Evolutionary conservation across 768 basidiomycete species (phyloP).

Genomic region (Mycena kentingensis): DNA sequence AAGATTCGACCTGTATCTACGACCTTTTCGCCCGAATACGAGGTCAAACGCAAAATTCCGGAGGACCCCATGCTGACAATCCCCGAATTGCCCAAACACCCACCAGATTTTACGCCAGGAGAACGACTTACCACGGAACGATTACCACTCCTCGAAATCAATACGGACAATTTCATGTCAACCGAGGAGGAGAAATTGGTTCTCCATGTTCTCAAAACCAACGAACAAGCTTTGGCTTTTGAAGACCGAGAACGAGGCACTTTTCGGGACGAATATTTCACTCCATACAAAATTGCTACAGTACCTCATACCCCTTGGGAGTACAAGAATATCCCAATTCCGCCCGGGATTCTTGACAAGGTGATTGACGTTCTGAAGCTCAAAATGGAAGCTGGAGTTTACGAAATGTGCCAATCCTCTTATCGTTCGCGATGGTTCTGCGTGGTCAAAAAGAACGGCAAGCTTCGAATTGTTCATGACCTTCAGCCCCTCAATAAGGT

Average conservation of each 20-base stretch:
- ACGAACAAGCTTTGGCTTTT: not conserved
- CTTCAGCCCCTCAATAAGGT: slow-evolving; percentile 41
- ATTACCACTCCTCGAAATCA: not conserved
- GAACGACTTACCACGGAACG: not conserved
- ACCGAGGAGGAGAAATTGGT: too few relatives aligned
- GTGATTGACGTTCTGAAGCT: slow-evolving; percentile 32
- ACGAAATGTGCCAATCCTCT: slow-evolving; percentile 34
- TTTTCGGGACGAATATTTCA: slow-evolving; percentile 27
- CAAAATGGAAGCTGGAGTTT: slow-evolving; percentile 36
- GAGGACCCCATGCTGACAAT: slow-evolving; percentile 1
- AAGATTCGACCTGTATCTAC: slow-evolving; percentile 27
- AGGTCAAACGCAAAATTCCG: slow-evolving; percentile 14
- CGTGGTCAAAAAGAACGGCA: slow-evolving; percentile 37
- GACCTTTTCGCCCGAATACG: slow-evolving; percentile 12
- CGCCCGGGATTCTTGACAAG: slow-evolving; percentile 31
- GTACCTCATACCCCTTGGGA: slow-evolving; percentile 39
- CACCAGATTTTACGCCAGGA: not conserved
- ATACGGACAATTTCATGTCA: not conserved
- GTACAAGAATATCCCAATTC: slow-evolving; percentile 35
- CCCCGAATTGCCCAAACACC: not conserved
- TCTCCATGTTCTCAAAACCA: not conserved
- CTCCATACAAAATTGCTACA: slow-evolving; percentile 32
- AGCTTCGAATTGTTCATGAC: slow-evolving; percentile 38
- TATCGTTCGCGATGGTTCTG: slow-evolving; percentile 41
- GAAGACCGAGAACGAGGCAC: not conserved